A percentile compares a stretch with the other conserved stretches of the same genome.
Evolutionary conservation across 1,284 basidiomycete species (phyloP).

Genomic region (Peniophora sp.): DNA sequence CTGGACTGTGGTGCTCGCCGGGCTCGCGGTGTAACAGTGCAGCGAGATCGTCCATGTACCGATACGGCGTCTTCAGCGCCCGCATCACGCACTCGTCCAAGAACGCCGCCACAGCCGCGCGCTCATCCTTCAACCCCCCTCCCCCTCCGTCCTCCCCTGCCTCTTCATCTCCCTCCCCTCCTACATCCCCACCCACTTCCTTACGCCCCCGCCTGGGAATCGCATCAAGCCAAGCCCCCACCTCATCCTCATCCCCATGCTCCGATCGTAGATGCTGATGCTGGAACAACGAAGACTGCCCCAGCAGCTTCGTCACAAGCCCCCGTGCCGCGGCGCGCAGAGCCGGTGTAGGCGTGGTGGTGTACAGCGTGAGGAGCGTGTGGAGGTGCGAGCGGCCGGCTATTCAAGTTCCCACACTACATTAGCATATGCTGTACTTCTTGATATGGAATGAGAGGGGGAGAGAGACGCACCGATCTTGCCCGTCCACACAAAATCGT

Average conservation of each 20-base stretch:
- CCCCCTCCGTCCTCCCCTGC: too few species aligned
- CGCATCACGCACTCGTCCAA: constrained; percentile 83
- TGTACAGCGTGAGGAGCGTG: constrained; percentile 60
- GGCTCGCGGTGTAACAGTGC: too few species aligned
- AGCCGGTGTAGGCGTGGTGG: constrained; percentile 39
- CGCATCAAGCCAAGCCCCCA: constrained; percentile 68
- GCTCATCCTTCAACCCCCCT: constrained; percentile 54
- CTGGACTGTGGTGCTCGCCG: too few species aligned
- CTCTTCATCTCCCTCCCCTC: too few species aligned
- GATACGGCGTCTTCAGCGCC: constrained; percentile 81
- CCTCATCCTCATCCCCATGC: constrained; percentile 66
- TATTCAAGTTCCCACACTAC: constrained; percentile 1
- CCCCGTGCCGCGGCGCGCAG: constrained; percentile 48
- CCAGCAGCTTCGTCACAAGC: constrained; percentile 57
- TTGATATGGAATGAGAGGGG: too few species aligned
- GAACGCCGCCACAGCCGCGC: constrained; percentile 58
- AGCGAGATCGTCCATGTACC: constrained; percentile 73
- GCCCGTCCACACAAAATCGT: constrained; percentile 71
- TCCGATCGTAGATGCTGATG: constrained; percentile 30
- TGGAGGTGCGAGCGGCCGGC: constrained; percentile 47
- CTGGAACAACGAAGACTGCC: constrained; percentile 73
- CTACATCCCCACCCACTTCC: too few species aligned
- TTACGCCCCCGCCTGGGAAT: constrained; percentile 36
- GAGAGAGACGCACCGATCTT: constrained; percentile 50
- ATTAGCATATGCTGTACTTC: neutral